These are phyloP conservation scores for Annona squamosa DNA, from an alignment of 164 flowering plant species.

Conservation along the genomic window DNA sequence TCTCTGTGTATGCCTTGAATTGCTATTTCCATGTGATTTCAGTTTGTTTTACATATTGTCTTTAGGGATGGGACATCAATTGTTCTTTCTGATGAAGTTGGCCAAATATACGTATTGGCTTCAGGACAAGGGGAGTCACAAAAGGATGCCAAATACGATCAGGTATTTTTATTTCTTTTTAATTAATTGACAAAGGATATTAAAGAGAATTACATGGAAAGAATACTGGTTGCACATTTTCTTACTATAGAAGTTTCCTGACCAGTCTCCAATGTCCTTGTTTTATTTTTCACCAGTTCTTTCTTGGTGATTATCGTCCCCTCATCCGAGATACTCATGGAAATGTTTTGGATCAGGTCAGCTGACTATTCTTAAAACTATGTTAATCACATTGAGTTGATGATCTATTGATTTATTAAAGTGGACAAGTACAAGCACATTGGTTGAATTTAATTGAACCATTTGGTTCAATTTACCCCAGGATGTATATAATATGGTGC, in stretches of 20 bases:
- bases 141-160: constrained; percentile 94
- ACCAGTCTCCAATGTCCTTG: not conserved
- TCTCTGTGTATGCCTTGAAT: not conserved
- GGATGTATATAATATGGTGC: not conserved
- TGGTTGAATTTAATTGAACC: not conserved
- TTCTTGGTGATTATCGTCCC: constrained; percentile 97
- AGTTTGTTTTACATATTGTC: not conserved
- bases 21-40: not conserved
- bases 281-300: constrained; percentile 53
- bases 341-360: constrained; percentile 90
- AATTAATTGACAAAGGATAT: too few species aligned
- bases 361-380: constrained; percentile 4
- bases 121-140: constrained; percentile 96
- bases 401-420: too few species aligned
- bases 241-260: not conserved
- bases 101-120: constrained; percentile 75
- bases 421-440: not conserved
- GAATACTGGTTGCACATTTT: not conserved
- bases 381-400: not conserved
- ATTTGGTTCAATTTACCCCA: not conserved
- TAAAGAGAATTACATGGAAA: too few species aligned
- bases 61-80: constrained; percentile 94
- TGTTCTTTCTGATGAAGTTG: constrained; percentile 96
- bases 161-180: constrained; percentile 37
- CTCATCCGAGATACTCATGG: constrained; percentile 83